A percentile compares a stretch with the other conserved stretches of the same genome.
phyloP scores from a whole-genome alignment of 192 early-diverging fungal species.

The Cetraspora pellucida region DNA sequence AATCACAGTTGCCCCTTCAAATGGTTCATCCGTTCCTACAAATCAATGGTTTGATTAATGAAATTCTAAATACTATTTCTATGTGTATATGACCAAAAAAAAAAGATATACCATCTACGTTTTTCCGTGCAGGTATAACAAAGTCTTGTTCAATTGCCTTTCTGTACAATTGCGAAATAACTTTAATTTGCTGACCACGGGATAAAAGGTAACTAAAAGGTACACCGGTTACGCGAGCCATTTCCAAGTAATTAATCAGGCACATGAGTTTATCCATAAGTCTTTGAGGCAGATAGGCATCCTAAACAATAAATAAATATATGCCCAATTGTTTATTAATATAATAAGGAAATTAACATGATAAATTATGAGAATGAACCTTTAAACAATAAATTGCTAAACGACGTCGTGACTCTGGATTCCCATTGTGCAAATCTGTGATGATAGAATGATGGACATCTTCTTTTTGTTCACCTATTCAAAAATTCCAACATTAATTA shows the following conservation, averaged over 20 bases:
- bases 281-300: slow-evolving; percentile 91
- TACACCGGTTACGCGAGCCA: slow-evolving; percentile 97
- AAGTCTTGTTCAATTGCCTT: slow-evolving; percentile 80
- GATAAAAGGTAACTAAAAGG: slow-evolving; percentile 92
- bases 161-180: slow-evolving; percentile 94
- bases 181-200: slow-evolving; percentile 97
- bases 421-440: slow-evolving; percentile 95
- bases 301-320: no score
- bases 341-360: neutral
- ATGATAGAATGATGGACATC: slow-evolving; percentile 99
- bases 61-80: neutral
- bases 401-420: slow-evolving; percentile 89
- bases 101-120: slow-evolving; percentile 56
- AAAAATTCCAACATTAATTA: neutral
- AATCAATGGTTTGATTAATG: neutral
- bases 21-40: slow-evolving; percentile 79
- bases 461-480: slow-evolving; percentile 92
- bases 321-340: neutral
- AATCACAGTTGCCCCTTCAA: slow-evolving; percentile 95
- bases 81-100: neutral
- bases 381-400: slow-evolving; percentile 97
- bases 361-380: slow-evolving; percentile 29
- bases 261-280: slow-evolving; percentile 98
- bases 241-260: slow-evolving; percentile 95
- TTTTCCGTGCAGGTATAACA: slow-evolving; percentile 86